phyloP scores from a whole-genome alignment of 1,139 yeast genomes.

The Debaryomyces coudertii region DNA sequence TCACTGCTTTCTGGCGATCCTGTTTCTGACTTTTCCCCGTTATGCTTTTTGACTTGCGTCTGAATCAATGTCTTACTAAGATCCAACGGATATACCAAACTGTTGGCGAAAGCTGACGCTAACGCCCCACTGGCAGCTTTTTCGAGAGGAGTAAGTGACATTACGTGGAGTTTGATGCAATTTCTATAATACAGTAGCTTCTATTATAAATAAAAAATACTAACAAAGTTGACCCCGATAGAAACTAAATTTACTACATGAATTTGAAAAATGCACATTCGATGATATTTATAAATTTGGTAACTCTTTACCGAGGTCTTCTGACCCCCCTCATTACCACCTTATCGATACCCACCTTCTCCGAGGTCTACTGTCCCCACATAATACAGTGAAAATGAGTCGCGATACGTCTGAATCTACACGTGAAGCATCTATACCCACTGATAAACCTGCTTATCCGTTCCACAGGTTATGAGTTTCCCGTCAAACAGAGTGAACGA shows the following conservation, averaged over 20 bases:
- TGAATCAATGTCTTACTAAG: slow-evolving; percentile 74
- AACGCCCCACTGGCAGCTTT: slow-evolving; percentile 85
- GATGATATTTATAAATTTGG: slow-evolving; percentile 3
- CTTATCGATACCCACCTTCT: slow-evolving; percentile 4
- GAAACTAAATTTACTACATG: not conserved
- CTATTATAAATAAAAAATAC: not conserved
- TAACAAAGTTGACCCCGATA: not conserved
- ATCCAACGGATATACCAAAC: slow-evolving; percentile 78
- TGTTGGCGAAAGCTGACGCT: slow-evolving; percentile 81
- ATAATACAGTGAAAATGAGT: not conserved
- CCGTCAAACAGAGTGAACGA: slow-evolving; percentile 42
- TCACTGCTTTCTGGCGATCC: slow-evolving; percentile 29
- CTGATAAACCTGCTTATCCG: slow-evolving; percentile 39
- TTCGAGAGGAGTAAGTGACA: slow-evolving; percentile 59
- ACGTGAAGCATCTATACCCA: slow-evolving; percentile 16
- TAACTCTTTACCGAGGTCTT: slow-evolving; percentile 8
- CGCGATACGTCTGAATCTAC: not conserved
- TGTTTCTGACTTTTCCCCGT: slow-evolving; percentile 11
- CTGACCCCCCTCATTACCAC: slow-evolving; percentile 3
- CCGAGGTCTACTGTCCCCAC: slow-evolving; percentile 10
- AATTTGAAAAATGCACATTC: not conserved
- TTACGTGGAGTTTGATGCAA: slow-evolving; percentile 15
- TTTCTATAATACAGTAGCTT: slow-evolving; percentile 4
- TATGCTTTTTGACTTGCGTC: slow-evolving; percentile 53
- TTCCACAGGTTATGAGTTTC: slow-evolving; percentile 48